These are phyloP conservation scores for Zygotorulaspora florentina DNA, from an alignment of 805 yeast species.

Conservation along the genomic window DNA sequence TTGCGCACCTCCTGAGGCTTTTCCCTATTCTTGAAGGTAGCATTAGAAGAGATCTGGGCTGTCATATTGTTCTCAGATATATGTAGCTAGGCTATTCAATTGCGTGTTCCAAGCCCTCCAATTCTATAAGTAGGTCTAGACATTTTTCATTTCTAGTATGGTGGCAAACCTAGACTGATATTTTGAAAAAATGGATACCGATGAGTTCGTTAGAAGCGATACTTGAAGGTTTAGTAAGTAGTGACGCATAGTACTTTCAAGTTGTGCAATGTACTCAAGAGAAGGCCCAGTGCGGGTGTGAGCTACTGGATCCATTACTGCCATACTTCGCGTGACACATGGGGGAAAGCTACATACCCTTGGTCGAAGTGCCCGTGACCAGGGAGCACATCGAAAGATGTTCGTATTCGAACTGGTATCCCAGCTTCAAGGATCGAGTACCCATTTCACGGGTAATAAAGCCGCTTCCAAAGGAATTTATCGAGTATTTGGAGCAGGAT, in stretches of 20 bases:
- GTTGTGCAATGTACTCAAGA: no score
- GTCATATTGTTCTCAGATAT: conserved; percentile 17
- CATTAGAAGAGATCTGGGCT: conserved; percentile 55
- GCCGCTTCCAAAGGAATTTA: conserved; percentile 55
- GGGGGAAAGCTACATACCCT: conserved; percentile 17
- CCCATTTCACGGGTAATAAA: conserved; percentile 51
- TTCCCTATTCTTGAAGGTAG: conserved; percentile 87
- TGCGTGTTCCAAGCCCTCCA: neutral
- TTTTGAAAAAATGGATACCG: no score
- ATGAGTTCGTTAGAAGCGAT: no score
- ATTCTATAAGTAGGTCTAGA: neutral
- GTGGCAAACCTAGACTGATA: no score
- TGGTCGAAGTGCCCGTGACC: conserved; percentile 30
- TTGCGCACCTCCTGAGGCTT: conserved; percentile 93
- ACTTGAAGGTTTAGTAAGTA: no score
- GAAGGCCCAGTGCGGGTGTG: no score
- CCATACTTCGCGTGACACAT: neutral
- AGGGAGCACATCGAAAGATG: conserved; percentile 47
- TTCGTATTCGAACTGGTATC: conserved; percentile 58
- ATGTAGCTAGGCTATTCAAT: neutral
- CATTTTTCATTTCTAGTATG: neutral
- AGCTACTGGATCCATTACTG: no score
- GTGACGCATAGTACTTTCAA: no score
- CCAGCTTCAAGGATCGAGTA: conserved; percentile 42
- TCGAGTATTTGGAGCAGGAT: conserved; percentile 59